A percentile compares a stretch with the other conserved stretches of the same genome.
These are phyloP conservation scores for Phytophthora agathidicida DNA, from an alignment of 352 stramenopile species.

Conservation along the genomic window DNA sequence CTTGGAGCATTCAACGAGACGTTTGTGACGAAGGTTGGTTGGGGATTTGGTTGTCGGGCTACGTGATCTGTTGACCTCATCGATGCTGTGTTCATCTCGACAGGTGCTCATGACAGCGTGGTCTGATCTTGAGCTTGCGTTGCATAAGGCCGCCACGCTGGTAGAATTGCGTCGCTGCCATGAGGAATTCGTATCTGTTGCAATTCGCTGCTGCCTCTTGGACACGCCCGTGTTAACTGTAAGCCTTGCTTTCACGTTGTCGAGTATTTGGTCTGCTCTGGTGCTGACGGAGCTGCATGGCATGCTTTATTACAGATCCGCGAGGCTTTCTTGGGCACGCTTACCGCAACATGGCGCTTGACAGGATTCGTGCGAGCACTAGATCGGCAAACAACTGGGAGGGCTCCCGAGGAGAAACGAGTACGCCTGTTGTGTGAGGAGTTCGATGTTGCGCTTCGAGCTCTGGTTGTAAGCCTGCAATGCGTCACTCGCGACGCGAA, in stretches of 20 bases:
- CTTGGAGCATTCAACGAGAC: conserved; percentile 54
- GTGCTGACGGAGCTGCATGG: background rate
- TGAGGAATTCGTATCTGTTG: conserved; percentile 42
- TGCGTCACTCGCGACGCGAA: conserved; percentile 25
- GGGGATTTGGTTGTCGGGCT: too few relatives aligned
- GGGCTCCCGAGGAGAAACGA: conserved; percentile 15
- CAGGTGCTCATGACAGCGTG: conserved; percentile 53
- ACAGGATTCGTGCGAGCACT: conserved; percentile 38
- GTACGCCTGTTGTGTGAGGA: conserved; percentile 28
- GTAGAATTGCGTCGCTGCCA: conserved; percentile 39
- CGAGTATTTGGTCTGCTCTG: background rate
- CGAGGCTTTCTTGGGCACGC: conserved; percentile 26
- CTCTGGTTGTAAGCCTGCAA: conserved; percentile 36
- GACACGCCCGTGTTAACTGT: conserved; percentile 32
- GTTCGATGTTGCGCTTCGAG: conserved; percentile 26
- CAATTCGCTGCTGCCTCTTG: conserved; percentile 49
- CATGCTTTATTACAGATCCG: conserved; percentile 32
- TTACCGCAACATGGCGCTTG: conserved; percentile 40
- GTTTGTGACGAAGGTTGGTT: conserved; percentile 48
- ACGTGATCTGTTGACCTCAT: background rate
- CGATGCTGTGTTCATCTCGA: background rate
- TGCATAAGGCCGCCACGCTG: conserved; percentile 28
- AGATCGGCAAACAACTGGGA: conserved; percentile 29
- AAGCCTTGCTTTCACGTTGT: background rate
- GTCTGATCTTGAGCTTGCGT: conserved; percentile 31